Evolutionary conservation across 2,329 filamentous ascomycete genomes (phyloP).

Genomic region (Diaporthe sp.): DNA sequence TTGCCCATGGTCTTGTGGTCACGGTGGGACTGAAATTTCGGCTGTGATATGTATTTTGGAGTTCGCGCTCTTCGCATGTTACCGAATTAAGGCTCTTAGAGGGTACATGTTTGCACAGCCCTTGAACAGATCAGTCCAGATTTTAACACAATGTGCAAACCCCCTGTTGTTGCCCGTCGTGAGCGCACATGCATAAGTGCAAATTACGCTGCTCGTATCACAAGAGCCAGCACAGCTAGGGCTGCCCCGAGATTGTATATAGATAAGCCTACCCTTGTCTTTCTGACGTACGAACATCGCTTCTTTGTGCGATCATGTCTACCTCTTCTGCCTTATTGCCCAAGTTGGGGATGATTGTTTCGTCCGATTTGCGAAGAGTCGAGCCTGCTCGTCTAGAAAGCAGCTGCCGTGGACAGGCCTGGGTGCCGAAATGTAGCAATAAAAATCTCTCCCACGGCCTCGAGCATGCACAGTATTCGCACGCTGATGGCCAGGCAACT

Average conservation of each 20-base stretch:
- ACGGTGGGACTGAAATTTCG: neutral
- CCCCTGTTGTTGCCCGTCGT: too few species aligned
- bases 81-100: too few species aligned
- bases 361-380: neutral
- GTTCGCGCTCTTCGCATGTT: too few species aligned
- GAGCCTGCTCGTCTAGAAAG: neutral
- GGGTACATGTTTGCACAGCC: too few species aligned
- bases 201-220: neutral
- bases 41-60: neutral
- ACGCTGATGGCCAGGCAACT: too few species aligned
- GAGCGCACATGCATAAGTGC: too few species aligned
- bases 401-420: neutral
- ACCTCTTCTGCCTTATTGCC: neutral
- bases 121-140: too few species aligned
- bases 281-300: neutral
- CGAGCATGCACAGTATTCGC: neutral
- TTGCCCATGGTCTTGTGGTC: conserved; percentile 35
- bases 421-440: neutral
- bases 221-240: neutral
- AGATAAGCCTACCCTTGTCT: neutral
- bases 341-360: neutral
- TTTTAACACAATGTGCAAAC: too few species aligned
- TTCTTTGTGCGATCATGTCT: neutral
- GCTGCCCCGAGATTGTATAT: neutral
- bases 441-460: neutral